Evolutionary conservation across 257 asterid species (phyloP).

Genomic region (Cinchona pubescens): DNA sequence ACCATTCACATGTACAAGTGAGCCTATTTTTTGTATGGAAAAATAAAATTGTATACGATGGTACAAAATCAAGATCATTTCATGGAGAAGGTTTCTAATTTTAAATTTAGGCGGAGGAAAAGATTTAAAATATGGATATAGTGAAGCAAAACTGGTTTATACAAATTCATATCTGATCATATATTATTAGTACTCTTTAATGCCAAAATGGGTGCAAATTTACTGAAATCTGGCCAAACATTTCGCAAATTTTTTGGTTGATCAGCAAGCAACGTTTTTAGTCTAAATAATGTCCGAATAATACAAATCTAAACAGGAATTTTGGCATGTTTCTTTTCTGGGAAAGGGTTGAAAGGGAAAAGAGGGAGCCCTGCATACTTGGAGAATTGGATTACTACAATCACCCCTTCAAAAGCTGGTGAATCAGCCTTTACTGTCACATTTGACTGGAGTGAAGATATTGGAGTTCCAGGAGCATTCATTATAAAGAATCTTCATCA

Average conservation of each 20-base stretch:
- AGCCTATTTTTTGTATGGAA: too few relatives aligned
- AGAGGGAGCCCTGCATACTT: conserved; percentile 49
- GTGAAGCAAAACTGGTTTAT: too few relatives aligned
- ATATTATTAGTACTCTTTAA: neutral
- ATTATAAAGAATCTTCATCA: conserved; percentile 51
- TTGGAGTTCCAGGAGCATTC: conserved; percentile 70
- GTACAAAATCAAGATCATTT: too few relatives aligned
- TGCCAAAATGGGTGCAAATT: neutral
- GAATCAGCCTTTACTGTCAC: conserved; percentile 41
- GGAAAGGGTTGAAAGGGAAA: conserved; percentile 37
- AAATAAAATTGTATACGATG: too few relatives aligned
- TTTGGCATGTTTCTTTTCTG: conserved; percentile 22
- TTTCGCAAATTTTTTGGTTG: neutral
- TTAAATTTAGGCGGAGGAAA: too few relatives aligned
- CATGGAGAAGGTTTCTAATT: too few relatives aligned
- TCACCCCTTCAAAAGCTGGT: conserved; percentile 28
- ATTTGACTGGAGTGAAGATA: conserved; percentile 60
- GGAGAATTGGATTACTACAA: conserved; percentile 49
- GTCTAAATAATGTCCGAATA: neutral
- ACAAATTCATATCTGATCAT: neutral
- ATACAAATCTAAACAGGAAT: too few relatives aligned
- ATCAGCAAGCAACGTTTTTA: too few relatives aligned
- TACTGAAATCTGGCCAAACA: neutral
- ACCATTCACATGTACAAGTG: too few relatives aligned
- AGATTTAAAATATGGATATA: too few relatives aligned